Conservation (phyloP, 805 yeast species). For the Lachancea lanzarotensis region DNA sequence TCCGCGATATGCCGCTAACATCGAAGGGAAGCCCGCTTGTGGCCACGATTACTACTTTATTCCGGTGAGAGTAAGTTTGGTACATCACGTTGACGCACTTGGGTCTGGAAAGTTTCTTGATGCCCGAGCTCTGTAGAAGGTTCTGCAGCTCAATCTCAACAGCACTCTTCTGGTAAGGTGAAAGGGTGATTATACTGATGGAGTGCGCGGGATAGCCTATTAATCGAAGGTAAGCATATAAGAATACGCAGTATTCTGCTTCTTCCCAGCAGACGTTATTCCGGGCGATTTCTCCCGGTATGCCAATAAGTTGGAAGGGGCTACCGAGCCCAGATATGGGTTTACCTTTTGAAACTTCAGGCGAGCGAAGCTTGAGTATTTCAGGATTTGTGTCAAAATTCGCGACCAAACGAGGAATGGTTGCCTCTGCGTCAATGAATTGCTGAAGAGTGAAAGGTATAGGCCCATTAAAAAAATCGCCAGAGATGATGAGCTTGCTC, state of each 20-base stretch:
- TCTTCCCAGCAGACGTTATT: conserved; percentile 33
- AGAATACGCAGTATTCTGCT: conserved; percentile 41
- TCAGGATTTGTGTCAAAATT: conserved; percentile 3
- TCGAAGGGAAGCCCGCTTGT: conserved; percentile 1
- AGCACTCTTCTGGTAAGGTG: conserved; percentile 5
- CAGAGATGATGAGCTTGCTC: conserved; percentile 3
- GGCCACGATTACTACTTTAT: conserved; percentile 8
- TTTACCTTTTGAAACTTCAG: not conserved
- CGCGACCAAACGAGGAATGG: not conserved
- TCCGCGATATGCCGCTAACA: conserved; percentile 2
- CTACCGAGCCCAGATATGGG: not conserved
- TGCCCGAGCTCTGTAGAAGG: not conserved
- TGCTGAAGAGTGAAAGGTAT: conserved; percentile 3
- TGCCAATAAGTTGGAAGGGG: conserved; percentile 1
- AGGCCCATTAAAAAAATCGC: not conserved
- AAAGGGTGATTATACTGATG: conserved; percentile 38
- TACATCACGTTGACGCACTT: not conserved
- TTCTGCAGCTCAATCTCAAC: conserved; percentile 4
- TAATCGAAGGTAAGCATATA: conserved; percentile 42
- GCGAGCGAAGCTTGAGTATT: conserved; percentile 1
- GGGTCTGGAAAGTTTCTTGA: not conserved
- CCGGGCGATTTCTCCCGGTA: not conserved
- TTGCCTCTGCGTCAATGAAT: not conserved
- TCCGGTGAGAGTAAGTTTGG: conserved; percentile 4
- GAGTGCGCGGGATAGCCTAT: conserved; percentile 36